These are phyloP conservation scores for Ulota crispa DNA, from an alignment of 225 moss, liverwort and hornwort species.

Conservation along the genomic window DNA sequence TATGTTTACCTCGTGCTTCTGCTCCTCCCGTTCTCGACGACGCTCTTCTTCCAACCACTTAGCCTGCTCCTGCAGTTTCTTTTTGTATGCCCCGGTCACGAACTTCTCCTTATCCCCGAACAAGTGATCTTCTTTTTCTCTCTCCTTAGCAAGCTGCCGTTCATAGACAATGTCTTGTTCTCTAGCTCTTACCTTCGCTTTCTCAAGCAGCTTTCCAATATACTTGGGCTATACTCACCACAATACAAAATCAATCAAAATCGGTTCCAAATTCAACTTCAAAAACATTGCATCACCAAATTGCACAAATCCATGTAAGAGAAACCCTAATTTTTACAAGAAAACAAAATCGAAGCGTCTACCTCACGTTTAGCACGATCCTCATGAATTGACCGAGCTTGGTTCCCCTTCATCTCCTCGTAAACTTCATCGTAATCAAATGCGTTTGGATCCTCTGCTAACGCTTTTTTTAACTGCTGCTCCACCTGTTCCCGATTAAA, in stretches of 20 bases:
- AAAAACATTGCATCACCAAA: background rate
- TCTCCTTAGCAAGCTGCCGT: conserved; percentile 84
- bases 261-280: background rate
- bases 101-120: conserved; percentile 95
- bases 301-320: background rate
- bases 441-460: conserved; percentile 78
- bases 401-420: conserved; percentile 96
- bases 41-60: conserved; percentile 97
- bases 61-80: conserved; percentile 86
- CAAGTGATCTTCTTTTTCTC: conserved; percentile 88
- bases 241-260: conserved; percentile 11
- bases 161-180: conserved; percentile 95
- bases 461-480: conserved; percentile 71
- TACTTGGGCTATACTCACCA: conserved; percentile 76
- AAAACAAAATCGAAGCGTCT: background rate
- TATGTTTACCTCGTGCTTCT: conserved; percentile 69
- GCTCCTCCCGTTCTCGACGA: conserved; percentile 67
- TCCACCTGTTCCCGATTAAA: conserved; percentile 61
- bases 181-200: conserved; percentile 78
- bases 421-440: conserved; percentile 97
- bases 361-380: conserved; percentile 95
- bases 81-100: conserved; percentile 94
- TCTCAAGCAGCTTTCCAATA: conserved; percentile 80
- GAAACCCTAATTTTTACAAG: conserved; percentile 4
- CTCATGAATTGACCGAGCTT: conserved; percentile 82